Percentiles rank a stretch among this genome's conserved stretches.
Evolutionary conservation across 2,329 filamentous ascomycete species (phyloP).

Genomic region (Calycina herbarum): DNA sequence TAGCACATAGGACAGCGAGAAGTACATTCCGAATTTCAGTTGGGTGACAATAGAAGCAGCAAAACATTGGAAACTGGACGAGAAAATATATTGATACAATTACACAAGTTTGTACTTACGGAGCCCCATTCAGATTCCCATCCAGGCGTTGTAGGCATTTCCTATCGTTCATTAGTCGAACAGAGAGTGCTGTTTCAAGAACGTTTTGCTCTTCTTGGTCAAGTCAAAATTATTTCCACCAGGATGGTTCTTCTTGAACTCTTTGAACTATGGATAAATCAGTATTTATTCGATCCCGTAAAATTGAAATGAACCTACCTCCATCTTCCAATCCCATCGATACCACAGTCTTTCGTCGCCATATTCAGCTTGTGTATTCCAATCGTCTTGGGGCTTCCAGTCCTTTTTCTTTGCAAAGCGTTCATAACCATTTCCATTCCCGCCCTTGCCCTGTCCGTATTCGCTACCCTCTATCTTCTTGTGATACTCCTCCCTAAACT

Average conservation of each 20-base stretch:
- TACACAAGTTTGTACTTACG: no score
- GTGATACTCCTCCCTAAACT: neutral
- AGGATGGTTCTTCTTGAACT: constrained; percentile 1
- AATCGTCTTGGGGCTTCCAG: constrained; percentile 9
- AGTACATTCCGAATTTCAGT: no score
- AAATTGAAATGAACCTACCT: neutral
- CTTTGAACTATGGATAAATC: neutral
- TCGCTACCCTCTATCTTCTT: neutral
- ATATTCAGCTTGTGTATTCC: neutral
- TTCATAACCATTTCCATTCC: neutral
- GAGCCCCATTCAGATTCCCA: no score
- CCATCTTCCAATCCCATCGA: constrained; percentile 5
- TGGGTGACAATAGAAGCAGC: no score
- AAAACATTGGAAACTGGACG: no score
- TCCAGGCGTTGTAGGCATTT: neutral
- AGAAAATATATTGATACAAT: no score
- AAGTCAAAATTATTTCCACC: constrained; percentile 2
- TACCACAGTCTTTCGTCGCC: constrained; percentile 1
- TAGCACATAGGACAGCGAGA: no score
- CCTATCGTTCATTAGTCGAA: neutral
- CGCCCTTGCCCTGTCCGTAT: neutral
- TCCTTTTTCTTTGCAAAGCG: neutral
- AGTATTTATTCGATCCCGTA: neutral
- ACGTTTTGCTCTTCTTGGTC: constrained; percentile 4
- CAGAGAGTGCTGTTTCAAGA: neutral